These are phyloP conservation scores for Ostreobium quekettii DNA, from an alignment of 139 green algal species.

Conservation along the genomic window DNA sequence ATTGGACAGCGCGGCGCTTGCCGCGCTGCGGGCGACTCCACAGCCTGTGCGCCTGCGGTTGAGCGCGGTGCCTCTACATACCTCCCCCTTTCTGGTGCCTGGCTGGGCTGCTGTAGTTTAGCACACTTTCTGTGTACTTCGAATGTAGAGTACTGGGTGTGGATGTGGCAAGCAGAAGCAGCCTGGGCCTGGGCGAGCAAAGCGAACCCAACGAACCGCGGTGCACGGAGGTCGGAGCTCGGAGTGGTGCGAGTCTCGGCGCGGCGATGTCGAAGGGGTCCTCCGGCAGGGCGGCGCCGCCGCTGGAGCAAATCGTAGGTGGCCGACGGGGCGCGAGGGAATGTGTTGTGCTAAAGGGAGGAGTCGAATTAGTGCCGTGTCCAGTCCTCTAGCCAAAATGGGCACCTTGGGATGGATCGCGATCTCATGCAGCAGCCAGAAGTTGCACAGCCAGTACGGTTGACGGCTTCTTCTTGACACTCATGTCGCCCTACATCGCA, in stretches of 20 bases:
- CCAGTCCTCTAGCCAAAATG: not conserved
- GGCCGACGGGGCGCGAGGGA: too few species aligned
- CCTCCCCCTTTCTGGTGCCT: not conserved
- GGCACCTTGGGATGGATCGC: not conserved
- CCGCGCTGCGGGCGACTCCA: not conserved
- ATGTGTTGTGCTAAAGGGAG: not conserved
- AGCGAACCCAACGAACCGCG: too few species aligned
- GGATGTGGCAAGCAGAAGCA: too few species aligned
- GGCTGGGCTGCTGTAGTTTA: not conserved
- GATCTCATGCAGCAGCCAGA: too few species aligned
- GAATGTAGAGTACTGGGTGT: too few species aligned
- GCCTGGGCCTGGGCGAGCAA: too few species aligned
- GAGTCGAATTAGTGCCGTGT: not conserved
- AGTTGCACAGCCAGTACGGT: too few species aligned
- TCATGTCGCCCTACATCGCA: too few species aligned
- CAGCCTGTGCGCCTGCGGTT: not conserved
- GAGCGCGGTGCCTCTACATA: not conserved
- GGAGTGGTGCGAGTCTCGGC: too few species aligned
- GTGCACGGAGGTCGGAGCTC: too few species aligned
- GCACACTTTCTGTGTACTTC: too few species aligned
- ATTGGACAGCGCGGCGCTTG: not conserved
- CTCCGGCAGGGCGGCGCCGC: not conserved
- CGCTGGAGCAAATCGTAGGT: slow-evolving; percentile 1
- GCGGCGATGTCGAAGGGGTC: not conserved
- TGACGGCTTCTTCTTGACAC: too few species aligned